Evolutionary conservation across 2,329 filamentous ascomycete genomes (phyloP).

Genomic region (Monilinia polystroma): DNA sequence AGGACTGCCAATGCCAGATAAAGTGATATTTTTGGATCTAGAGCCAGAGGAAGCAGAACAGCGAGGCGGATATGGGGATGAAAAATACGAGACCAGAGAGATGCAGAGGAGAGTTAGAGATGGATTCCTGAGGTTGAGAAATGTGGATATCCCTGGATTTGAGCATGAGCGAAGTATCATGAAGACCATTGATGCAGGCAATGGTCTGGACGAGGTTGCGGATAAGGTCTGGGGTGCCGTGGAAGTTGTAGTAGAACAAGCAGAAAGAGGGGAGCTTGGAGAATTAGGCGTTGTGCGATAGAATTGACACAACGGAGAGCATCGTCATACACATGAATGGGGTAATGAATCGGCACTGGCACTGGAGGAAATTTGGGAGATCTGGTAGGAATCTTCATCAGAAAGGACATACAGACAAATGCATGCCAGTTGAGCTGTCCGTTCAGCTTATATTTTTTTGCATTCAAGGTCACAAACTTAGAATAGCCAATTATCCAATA

Average conservation of each 20-base stretch:
- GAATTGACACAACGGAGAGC: background rate
- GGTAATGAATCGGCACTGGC: background rate
- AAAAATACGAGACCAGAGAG: conserved; percentile 81
- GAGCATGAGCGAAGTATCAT: conserved; percentile 54
- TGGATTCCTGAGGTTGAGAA: conserved; percentile 63
- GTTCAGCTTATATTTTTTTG: background rate
- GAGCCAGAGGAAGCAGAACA: conserved; percentile 68
- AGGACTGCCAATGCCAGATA: conserved; percentile 82
- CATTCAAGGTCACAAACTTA: background rate
- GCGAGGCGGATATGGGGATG: conserved; percentile 83
- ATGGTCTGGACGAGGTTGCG: conserved; percentile 55
- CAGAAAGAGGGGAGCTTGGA: conserved; percentile 43
- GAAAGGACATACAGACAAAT: background rate
- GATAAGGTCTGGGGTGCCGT: conserved; percentile 46
- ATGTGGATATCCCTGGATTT: conserved; percentile 30
- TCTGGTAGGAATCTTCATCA: background rate
- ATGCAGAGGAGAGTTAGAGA: conserved; percentile 79
- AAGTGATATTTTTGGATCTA: conserved; percentile 84
- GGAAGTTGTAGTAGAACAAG: conserved; percentile 48
- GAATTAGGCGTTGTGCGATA: conserved; percentile 14
- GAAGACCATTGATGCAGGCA: conserved; percentile 54
- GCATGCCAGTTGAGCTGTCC: background rate
- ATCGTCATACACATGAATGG: background rate
- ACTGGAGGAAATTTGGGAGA: background rate
- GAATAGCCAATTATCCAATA: conserved; percentile 21